Evolutionary conservation across 31 red algal genomes (phyloP), one percentile per base, ranked within the genome.

Genomic region (Odonthalia washingtoniensis): DNA sequence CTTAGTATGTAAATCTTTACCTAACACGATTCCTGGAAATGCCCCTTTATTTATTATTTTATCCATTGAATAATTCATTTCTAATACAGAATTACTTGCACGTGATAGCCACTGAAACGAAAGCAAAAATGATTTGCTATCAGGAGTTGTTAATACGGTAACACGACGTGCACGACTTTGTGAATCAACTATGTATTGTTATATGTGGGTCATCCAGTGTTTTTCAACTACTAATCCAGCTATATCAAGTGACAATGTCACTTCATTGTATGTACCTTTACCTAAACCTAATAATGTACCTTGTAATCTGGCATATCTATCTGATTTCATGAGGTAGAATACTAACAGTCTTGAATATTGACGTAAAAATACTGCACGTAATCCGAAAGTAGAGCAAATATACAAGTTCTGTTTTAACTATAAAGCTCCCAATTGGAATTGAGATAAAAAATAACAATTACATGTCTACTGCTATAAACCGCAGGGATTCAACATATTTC

Each of bases 21-120:
- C 95, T 26, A 89, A 43, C 26, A 88, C 86, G 4, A 97, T 90
- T 40, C 87, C 86, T 6, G 95, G 90, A 90, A 97, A 97, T 12
- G 86, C 80, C 44, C 95, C 95, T 45, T 82, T 90, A 53, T 86
- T 92, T 24, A 97, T 95, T 1, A 90, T 21, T 31, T 74, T 39
- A 37, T 77, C 68, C 87, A 90, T 90, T 42, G 35, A 76, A 53
- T 90, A 90, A 72, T 90, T 77, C 78, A 82, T 82, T 44, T 90
- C 87, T 2, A 90, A 68, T 5, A 90, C 87, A 12, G 46, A 64
- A 33, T 82, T 63, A 60, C 78, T 83, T 27, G 87, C 87, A 27
- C 87, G 35, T 3, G 39, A 40, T 9, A 90, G 49, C 87, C 87
- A 90, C 1, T 41, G 36, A 42, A 77, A 75, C 87, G 78, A 90